phyloP scores from a whole-genome alignment of 1,284 basidiomycete genomes.

The Anthracocystis setariae region DNA sequence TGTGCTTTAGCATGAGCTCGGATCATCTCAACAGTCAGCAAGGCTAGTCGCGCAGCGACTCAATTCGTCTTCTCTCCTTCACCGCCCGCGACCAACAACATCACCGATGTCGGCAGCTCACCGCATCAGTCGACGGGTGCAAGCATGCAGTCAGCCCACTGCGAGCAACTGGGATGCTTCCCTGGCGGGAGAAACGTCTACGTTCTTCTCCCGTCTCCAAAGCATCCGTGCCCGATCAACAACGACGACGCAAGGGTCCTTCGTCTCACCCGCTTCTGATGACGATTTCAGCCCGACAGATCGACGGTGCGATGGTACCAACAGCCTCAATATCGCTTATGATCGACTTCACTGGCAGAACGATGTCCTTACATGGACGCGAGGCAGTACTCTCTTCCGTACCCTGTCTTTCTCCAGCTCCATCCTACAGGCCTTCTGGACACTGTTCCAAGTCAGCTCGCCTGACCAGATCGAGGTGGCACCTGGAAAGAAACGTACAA shows the following conservation, averaged over 20 bases:
- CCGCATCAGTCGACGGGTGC: constrained; percentile 26
- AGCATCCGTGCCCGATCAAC: constrained; percentile 42
- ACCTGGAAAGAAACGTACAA: constrained; percentile 16
- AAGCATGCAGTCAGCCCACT: constrained; percentile 1
- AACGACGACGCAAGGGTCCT: constrained; percentile 24
- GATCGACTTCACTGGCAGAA: constrained; percentile 53
- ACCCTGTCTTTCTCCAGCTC: constrained; percentile 44
- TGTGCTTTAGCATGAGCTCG: background rate
- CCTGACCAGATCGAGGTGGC: constrained; percentile 35
- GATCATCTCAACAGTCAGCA: background rate
- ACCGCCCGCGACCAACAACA: background rate
- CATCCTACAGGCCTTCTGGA: constrained; percentile 57
- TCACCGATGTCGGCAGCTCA: constrained; percentile 22
- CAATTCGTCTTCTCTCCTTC: too few species aligned
- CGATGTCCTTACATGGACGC: constrained; percentile 46
- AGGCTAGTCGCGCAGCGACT: background rate
- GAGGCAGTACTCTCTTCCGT: constrained; percentile 41
- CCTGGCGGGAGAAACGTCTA: constrained; percentile 11
- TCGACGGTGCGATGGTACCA: background rate
- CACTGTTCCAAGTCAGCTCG: constrained; percentile 39
- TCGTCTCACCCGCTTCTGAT: constrained; percentile 5
- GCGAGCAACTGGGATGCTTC: constrained; percentile 1
- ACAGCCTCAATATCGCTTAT: background rate
- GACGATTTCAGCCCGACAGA: background rate
- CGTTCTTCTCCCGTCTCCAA: constrained; percentile 26